These are phyloP conservation scores for Thraustochytrium striatum DNA, from an alignment of 352 stramenopile species.

Conservation along the genomic window DNA sequence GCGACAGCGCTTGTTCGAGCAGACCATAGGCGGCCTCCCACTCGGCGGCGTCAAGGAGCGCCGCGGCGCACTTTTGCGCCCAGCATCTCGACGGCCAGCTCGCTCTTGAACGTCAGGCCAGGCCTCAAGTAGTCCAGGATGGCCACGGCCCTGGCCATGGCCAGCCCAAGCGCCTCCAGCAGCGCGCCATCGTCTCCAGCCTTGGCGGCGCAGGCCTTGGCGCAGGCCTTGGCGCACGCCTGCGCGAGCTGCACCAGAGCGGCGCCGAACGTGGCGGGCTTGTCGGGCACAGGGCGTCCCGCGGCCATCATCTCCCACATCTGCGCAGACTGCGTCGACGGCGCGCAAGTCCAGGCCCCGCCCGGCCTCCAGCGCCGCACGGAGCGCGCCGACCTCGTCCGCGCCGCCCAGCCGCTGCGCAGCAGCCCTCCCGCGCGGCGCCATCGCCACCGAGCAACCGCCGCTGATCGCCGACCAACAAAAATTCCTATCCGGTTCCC, in stretches of 20 bases:
- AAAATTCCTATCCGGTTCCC: too few relatives aligned
- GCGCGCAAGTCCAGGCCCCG: too few relatives aligned
- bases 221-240: slow-evolving; percentile 1
- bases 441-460: too few relatives aligned
- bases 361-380: too few relatives aligned
- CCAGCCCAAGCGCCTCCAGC: neutral
- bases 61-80: neutral
- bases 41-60: neutral
- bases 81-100: neutral
- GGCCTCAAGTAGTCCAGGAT: too few relatives aligned
- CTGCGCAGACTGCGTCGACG: neutral
- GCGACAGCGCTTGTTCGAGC: neutral
- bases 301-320: neutral
- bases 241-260: neutral
- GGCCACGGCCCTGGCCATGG: neutral
- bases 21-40: neutral
- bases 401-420: too few relatives aligned
- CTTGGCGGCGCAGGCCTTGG: neutral
- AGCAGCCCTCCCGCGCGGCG: too few relatives aligned
- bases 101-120: slow-evolving; percentile 6
- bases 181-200: neutral
- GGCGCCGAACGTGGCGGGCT: neutral
- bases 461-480: too few relatives aligned
- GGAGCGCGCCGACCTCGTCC: too few relatives aligned
- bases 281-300: neutral